phyloP scores from a whole-genome alignment of 805 yeast species.

The Lipomyces japonicus region DNA sequence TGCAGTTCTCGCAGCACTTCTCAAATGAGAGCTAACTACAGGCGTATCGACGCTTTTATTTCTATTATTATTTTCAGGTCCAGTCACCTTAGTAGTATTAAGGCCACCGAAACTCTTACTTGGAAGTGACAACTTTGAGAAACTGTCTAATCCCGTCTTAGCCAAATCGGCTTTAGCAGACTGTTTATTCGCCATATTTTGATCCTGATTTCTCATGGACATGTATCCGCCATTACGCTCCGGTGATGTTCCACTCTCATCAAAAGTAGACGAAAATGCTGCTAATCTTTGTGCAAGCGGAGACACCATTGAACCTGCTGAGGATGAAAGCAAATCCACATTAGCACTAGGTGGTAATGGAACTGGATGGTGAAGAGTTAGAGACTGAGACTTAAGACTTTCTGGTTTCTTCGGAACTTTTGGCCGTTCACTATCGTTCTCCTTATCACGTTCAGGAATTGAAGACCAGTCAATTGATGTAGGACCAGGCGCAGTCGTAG shows the following conservation, averaged over 20 bases:
- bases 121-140: not conserved
- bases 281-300: slow-evolving; percentile 23
- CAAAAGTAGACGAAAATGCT: slow-evolving; percentile 22
- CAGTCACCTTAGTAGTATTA: no score
- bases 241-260: slow-evolving; percentile 15
- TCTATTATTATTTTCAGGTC: not conserved
- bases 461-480: slow-evolving; percentile 16
- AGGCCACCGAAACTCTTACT: not conserved
- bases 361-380: not conserved
- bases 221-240: slow-evolving; percentile 10
- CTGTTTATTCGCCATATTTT: not conserved
- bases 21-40: slow-evolving; percentile 9
- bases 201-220: slow-evolving; percentile 3
- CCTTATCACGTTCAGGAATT: not conserved
- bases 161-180: not conserved
- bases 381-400: slow-evolving; percentile 11
- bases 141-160: no score
- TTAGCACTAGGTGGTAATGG: slow-evolving; percentile 6
- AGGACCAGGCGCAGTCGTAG: slow-evolving; percentile 16
- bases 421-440: not conserved
- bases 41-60: not conserved
- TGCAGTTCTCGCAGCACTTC: slow-evolving; percentile 10
- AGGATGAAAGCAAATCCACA: slow-evolving; percentile 18
- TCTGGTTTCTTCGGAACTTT: slow-evolving; percentile 25
- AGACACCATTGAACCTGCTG: slow-evolving; percentile 19